Percentiles rank a stretch among this genome's conserved stretches.
Conservation (phyloP, 257 asterid genomes). For the Nicotiana noctiflora region DNA sequence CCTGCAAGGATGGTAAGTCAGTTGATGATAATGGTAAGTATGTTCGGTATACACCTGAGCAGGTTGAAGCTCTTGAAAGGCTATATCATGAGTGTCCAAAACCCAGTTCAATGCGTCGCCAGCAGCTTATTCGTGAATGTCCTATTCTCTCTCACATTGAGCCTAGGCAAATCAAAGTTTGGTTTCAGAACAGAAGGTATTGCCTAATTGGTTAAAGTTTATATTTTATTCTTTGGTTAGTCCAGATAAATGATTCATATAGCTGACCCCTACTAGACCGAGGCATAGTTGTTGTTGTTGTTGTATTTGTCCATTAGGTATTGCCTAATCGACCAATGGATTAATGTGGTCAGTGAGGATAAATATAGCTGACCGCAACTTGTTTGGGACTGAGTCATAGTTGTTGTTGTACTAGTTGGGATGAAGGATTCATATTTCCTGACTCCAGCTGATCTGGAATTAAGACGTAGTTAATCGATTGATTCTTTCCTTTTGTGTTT, state of each 20-base stretch:
- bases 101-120: slow-evolving; percentile 82
- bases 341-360: no score
- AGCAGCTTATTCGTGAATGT: slow-evolving; percentile 81
- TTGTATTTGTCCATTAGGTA: no score
- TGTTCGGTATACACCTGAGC: slow-evolving; percentile 88
- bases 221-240: neutral
- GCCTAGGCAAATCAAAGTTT: slow-evolving; percentile 87
- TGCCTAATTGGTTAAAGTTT: neutral
- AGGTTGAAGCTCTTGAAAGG: slow-evolving; percentile 93
- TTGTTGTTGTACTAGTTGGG: no score
- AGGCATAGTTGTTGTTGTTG: no score
- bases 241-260: neutral
- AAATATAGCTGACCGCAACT: no score
- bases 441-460: neutral
- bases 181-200: slow-evolving; percentile 93
- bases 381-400: no score
- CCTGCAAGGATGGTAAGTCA: slow-evolving; percentile 64
- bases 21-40: slow-evolving; percentile 67
- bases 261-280: neutral
- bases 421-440: neutral
- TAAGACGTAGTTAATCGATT: neutral
- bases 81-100: slow-evolving; percentile 85
- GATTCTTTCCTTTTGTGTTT: neutral
- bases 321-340: no score
- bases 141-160: slow-evolving; percentile 77